Evolutionary conservation across 345 rosid genomes (phyloP), one percentile per base, ranked within the genome.

Genomic region (Salix brachista): DNA sequence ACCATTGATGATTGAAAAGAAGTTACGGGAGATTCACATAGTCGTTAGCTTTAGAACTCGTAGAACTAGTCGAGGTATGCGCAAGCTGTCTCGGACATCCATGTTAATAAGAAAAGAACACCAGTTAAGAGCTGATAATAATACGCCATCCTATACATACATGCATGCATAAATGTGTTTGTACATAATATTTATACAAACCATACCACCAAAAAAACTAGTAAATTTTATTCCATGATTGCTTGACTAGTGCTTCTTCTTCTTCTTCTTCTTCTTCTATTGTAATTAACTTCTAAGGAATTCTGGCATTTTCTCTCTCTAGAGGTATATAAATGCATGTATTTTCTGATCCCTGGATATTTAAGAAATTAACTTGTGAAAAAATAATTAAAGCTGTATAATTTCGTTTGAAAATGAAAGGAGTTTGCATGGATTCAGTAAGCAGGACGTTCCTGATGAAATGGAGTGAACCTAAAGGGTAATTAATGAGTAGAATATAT

Each of bases 21-120:
- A 18, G 4, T 32, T 0, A 32, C 0, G 4, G 0, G 0, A 32
- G 34, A 4, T 34, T 34, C 4, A 34, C 5, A 34, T 34, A 4
- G 1, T 34, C 1, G 1, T 34, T 34, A 34, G 4, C 0, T 34
- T 34, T 4, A 34, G 6, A 34, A 0, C 5, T 34, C 0, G 6
- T 4, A 4, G 36, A 4, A 34, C 1, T 34, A 34, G 1, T 34
- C 6, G 1, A 34, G 36, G 6, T 4, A 0, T 0, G 0, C 5
- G 5, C 5, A 34, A 32, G 36, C 1, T 34, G 36, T 0, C 36
- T 0, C 36, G 6, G 0, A 34, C 36, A 34, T 4, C 6, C 36
- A 34, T 34, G 5, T 34, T 34, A 34, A 34, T 34, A 34, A 4
- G 0, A 32, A 5, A 5, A n/a, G 1, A 46, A 14, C 52, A 46